Conservation (phyloP, 345 rosid genomes). For the Raphanus sativus region DNA sequence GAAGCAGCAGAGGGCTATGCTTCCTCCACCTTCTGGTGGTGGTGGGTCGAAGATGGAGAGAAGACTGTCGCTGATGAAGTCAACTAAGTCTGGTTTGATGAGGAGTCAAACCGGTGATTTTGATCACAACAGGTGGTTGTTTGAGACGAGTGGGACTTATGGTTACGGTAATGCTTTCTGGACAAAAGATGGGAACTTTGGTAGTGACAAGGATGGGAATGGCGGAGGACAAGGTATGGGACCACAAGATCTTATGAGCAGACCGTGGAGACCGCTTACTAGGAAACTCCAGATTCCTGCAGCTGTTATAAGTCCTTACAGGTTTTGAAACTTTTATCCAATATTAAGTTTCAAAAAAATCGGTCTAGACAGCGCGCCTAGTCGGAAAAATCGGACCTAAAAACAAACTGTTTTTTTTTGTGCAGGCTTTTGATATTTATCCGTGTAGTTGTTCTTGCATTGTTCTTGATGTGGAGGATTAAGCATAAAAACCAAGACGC, state of each 20-base stretch:
- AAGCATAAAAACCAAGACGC: conserved; percentile 63
- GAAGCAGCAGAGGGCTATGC: conserved; percentile 53
- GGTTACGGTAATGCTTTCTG: conserved; percentile 98
- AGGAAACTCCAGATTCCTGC: conserved; percentile 93
- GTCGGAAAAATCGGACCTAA: too few species aligned
- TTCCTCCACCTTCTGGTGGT: conserved; percentile 62
- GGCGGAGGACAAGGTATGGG: conserved; percentile 62
- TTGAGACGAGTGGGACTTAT: conserved; percentile 94
- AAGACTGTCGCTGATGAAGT: conserved; percentile 90
- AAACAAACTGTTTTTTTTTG: background rate
- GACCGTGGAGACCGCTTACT: conserved; percentile 98
- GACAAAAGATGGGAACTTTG: conserved; percentile 84
- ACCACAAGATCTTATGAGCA: conserved; percentile 79
- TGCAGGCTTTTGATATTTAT: conserved; percentile 79
- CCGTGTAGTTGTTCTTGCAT: conserved; percentile 69
- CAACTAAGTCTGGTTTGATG: conserved; percentile 74
- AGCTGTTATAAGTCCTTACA: conserved; percentile 87
- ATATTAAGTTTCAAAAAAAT: too few species aligned
- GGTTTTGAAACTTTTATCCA: conserved; percentile 56
- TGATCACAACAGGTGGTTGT: conserved; percentile 95
- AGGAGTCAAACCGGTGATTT: conserved; percentile 97
- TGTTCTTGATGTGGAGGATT: conserved; percentile 85
- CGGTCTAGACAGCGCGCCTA: too few species aligned
- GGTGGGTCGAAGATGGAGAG: conserved; percentile 85
- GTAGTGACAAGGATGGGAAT: conserved; percentile 60